A percentile compares a stretch with the other conserved stretches of the same genome.
These are phyloP conservation scores for Centella asiatica DNA, from an alignment of 129 eudicot species.

Conservation along the genomic window DNA sequence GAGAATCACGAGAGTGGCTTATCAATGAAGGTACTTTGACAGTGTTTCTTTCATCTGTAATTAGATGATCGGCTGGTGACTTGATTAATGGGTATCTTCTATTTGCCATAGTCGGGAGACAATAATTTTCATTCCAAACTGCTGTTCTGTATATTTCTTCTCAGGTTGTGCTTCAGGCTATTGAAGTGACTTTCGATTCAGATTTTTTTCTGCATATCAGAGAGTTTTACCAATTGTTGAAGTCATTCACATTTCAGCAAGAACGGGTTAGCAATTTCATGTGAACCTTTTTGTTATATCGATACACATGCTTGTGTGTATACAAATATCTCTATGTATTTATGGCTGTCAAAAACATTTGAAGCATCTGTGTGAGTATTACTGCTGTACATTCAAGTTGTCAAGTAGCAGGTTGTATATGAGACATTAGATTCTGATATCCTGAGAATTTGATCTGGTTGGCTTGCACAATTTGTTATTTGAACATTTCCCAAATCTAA, in stretches of 20 bases:
- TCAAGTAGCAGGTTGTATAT: too few species aligned
- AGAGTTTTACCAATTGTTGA: slow-evolving; percentile 44
- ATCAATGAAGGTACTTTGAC: slow-evolving; percentile 41
- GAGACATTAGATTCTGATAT: too few species aligned
- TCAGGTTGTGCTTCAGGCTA: slow-evolving; percentile 68
- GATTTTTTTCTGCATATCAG: slow-evolving; percentile 36
- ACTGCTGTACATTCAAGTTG: too few species aligned
- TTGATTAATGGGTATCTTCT: slow-evolving; percentile 6
- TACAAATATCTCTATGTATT: too few species aligned
- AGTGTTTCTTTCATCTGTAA: background rate
- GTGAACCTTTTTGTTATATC: background rate
- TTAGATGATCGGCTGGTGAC: background rate
- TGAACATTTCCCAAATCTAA: background rate
- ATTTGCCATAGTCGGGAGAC: slow-evolving; percentile 1
- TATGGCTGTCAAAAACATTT: too few species aligned
- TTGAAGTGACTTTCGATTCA: slow-evolving; percentile 52
- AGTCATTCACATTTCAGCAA: slow-evolving; percentile 37
- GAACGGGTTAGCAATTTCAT: slow-evolving; percentile 46
- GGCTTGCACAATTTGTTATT: background rate
- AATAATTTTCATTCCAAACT: background rate
- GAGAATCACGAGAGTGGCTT: slow-evolving; percentile 30
- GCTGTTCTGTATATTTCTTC: slow-evolving; percentile 15
- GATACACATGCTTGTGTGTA: background rate
- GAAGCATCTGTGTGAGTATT: too few species aligned
- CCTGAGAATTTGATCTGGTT: background rate